Base-by-base conservation (phyloP, 106 monocot species). In the Dioscorea alata region DNA sequence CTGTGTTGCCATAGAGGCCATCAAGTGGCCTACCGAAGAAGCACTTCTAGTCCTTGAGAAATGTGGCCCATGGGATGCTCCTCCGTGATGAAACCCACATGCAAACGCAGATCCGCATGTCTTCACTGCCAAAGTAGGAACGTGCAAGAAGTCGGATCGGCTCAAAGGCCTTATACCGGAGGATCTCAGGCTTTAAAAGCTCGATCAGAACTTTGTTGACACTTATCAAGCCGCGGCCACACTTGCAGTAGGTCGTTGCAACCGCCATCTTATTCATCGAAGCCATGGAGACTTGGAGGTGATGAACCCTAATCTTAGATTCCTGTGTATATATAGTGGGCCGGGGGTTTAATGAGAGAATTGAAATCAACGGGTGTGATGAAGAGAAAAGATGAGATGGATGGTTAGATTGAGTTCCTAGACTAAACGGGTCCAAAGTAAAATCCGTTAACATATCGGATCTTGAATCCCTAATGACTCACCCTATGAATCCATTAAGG, bases 1-100 rank as follows among this genome's bases (percentile, higher is more conserved):
- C 7, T 68, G 75, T 20, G 48, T 15, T 2, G 70, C 77, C 1
- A 81, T 17, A 31, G 94, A 85, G 5, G 94, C 83, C 80, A 90
- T 87, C 48, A 87, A 57, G 50, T 90, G 90, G 34, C 79, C 83
- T 34, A 34, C 34, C 7, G 34, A 24, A 64, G 53, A 8, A 58
- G 62, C 32, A 61, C 65, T 4, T 68, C 21, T 7, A 71, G 33
- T 74, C 51, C 81, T 75, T 18, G 68, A 21, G 23, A 76, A 58
- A 6, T 81, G 71, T 15, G 73, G 6, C 31, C 48, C 74, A 13
- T 60, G 54, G 15, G 33, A 33, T 67, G 48, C 50, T 4, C 8
- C 63, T 20, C 63, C 79, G 16, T 70, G 57, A 61, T 69, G 67
- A 17, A 56, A 13, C 12, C 58, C 48, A 8, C 42, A 60, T 57